phyloP scores from a whole-genome alignment of 2,329 filamentous ascomycete species.

The Nothophoma quercina region DNA sequence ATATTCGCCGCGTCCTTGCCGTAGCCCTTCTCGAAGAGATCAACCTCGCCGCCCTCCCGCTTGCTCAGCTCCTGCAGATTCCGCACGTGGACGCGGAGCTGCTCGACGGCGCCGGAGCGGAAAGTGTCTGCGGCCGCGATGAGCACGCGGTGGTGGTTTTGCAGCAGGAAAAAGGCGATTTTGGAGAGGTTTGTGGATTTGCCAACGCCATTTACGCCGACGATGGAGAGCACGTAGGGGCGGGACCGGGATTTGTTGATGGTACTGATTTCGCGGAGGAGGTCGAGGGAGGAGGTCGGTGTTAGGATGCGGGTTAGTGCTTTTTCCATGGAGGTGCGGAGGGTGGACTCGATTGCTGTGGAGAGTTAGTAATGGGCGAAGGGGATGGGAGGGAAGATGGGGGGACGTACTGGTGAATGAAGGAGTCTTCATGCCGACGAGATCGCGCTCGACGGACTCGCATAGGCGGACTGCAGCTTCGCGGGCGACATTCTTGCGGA shows the following conservation, averaged over 20 bases:
- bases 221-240: conserved; percentile 97
- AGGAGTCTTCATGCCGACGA: conserved; percentile 88
- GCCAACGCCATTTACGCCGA: conserved; percentile 97
- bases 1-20: conserved; percentile 97
- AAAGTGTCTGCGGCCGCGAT: conserved; percentile 78
- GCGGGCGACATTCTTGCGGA: conserved; percentile 94
- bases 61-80: conserved; percentile 89
- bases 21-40: conserved; percentile 96
- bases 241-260: conserved; percentile 72
- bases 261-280: conserved; percentile 86
- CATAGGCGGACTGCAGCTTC: conserved; percentile 93
- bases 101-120: conserved; percentile 94
- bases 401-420: conserved; percentile 76
- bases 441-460: conserved; percentile 87
- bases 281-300: conserved; percentile 90
- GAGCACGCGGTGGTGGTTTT: conserved; percentile 15
- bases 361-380: conserved; percentile 19
- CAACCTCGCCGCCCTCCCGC: conserved; percentile 80
- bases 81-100: conserved; percentile 91
- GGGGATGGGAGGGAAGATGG: not conserved
- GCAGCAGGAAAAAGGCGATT: conserved; percentile 16
- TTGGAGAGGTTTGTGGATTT: conserved; percentile 98
- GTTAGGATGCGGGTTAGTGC: conserved; percentile 95
- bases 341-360: conserved; percentile 75
- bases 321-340: conserved; percentile 87